Conservation (phyloP, 139 green algal species). For the Bryopsis sp. region DNA sequence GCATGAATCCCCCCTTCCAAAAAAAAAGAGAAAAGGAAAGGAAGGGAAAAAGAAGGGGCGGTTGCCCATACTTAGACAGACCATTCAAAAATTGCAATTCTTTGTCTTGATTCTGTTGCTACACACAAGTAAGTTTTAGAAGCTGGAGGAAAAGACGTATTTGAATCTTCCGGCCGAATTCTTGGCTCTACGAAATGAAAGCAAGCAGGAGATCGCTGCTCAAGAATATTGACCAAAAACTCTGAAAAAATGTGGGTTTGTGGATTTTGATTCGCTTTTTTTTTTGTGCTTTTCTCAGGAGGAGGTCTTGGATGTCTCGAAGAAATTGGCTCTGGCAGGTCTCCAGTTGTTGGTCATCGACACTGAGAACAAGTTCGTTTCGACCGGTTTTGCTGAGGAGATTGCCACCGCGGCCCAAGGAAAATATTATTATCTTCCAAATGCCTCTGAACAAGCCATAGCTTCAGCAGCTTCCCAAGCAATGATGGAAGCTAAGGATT, state of each 20-base stretch:
- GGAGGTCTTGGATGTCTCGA: slow-evolving; percentile 89
- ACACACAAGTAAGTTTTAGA: no score
- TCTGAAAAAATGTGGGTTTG: slow-evolving; percentile 32
- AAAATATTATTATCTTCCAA: slow-evolving; percentile 29
- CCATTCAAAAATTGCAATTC: no score
- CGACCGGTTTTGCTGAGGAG: slow-evolving; percentile 97
- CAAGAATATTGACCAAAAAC: no score
- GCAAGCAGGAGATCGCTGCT: no score
- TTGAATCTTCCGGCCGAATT: no score
- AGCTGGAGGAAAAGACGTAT: no score
- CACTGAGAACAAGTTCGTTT: slow-evolving; percentile 99
- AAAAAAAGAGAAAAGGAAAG: no score
- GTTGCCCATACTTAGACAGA: no score
- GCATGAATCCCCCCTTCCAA: no score
- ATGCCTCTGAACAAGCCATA: slow-evolving; percentile 18
- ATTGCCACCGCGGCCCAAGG: slow-evolving; percentile 74
- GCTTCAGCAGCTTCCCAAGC: slow-evolving; percentile 2
- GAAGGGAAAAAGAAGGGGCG: no score
- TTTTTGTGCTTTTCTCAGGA: slow-evolving; percentile 19
- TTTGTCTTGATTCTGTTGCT: no score
- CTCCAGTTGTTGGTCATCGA: slow-evolving; percentile 97
- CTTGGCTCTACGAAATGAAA: no score
- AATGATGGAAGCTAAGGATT: slow-evolving; percentile 1
- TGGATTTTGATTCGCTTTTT: slow-evolving; percentile 15
- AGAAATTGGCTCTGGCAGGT: slow-evolving; percentile 52